Conservation (phyloP, 495 filamentous ascomycete genomes). For the Evernia prunastri region DNA sequence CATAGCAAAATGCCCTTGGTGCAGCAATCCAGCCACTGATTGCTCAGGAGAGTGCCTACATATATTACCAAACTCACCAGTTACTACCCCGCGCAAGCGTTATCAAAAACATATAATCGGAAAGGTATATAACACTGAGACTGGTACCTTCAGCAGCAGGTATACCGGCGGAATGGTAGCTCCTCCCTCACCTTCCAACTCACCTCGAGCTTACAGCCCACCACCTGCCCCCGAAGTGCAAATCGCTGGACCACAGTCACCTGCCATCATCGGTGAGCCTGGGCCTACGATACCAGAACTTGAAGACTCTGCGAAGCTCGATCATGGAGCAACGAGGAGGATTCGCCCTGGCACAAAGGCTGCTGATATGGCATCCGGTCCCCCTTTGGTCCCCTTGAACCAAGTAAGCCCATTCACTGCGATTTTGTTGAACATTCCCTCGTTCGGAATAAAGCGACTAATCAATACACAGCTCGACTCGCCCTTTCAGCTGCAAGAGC, state of each 20-base stretch:
- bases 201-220: slow-evolving; percentile 76
- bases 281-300: slow-evolving; percentile 36
- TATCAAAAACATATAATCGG: slow-evolving; percentile 1
- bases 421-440: not conserved
- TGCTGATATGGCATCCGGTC: slow-evolving; percentile 83
- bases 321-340: slow-evolving; percentile 66
- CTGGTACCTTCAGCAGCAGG: too few species aligned
- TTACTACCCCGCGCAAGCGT: not conserved
- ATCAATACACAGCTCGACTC: slow-evolving; percentile 66
- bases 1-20: not conserved
- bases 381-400: slow-evolving; percentile 73
- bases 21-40: not conserved
- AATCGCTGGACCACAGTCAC: slow-evolving; percentile 69
- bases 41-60: slow-evolving; percentile 1
- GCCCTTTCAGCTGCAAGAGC: slow-evolving; percentile 96
- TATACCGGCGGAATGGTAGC: not conserved
- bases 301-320: slow-evolving; percentile 43
- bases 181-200: slow-evolving; percentile 56
- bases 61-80: not conserved
- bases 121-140: not conserved
- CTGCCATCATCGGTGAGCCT: slow-evolving; percentile 49
- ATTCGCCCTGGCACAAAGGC: slow-evolving; percentile 90
- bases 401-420: slow-evolving; percentile 52
- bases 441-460: not conserved
- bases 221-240: slow-evolving; percentile 88